Base-by-base conservation (phyloP, 495 filamentous ascomycete species). In the Delitschia confertaspora region DNA sequence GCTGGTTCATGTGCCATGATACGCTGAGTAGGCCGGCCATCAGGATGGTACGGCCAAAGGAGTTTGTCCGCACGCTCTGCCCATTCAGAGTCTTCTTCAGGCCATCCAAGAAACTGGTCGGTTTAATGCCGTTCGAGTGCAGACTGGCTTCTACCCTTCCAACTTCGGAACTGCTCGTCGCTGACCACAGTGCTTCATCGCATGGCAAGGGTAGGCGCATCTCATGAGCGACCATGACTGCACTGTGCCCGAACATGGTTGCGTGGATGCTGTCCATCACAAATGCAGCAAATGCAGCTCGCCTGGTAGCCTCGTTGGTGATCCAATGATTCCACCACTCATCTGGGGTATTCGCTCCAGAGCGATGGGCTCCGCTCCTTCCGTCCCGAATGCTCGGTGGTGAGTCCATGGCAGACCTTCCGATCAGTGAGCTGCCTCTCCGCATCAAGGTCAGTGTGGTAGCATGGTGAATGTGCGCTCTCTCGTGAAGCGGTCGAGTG, bases 251-350 rank as follows among this genome's bases (percentile, higher is more conserved):
- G 63, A 96, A 98, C 84, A 98, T 95, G 30, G 86, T 95, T 3
- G 89, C 88, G 65, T 98, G 91, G 4, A 86, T 93, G 2, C 88
- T 93, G 60, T 98, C 91, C 39, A 95, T 79, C 17, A 98, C 80
- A 61, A 95, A 98, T 2, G 91, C 91, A 11, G 82, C 89, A 69
- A 95, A 98, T 0, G 89, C 91, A 3, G 82, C 86, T 29, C 91
- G 77, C 24, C 87, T 74, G 2, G 88, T 95, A 11, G 88, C 82
- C 60, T 98, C 91, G 29, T 86, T 85, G 4, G 85, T 88, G 58
- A 95, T 93, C 91, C 91, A 98, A 50, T 87, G 80, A 51, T 87
- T 84, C 91, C 91, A 98, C 65, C 82, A 91, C 55, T 95, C 87
- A 42, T 95, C 91, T 1, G 79, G 75, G 2, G 78, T 84, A 38